Conservation (phyloP, 2,329 filamentous ascomycete genomes). For the Drechslerella coelobrocha region DNA sequence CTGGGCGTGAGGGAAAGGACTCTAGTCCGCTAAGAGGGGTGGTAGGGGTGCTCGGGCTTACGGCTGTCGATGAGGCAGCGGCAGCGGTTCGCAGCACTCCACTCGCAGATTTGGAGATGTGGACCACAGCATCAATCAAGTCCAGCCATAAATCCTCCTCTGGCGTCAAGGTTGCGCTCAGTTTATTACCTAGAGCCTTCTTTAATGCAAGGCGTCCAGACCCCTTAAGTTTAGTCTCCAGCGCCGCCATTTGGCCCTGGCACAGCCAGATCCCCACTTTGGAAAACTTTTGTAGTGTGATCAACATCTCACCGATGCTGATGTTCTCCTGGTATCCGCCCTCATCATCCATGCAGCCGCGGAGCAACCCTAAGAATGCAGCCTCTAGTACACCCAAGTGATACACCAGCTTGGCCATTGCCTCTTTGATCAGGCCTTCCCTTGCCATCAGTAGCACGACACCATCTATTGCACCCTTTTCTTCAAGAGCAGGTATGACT, state of each 20-base stretch:
- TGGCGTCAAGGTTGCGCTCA: conserved; percentile 59
- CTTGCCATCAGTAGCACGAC: conserved; percentile 88
- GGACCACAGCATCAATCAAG: conserved; percentile 69
- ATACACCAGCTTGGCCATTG: conserved; percentile 82
- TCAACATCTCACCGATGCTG: conserved; percentile 75
- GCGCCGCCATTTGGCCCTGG: conserved; percentile 77
- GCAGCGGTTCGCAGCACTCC: conserved; percentile 45
- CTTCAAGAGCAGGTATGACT: conserved; percentile 85
- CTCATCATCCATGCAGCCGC: conserved; percentile 57
- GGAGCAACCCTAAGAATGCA: conserved; percentile 75
- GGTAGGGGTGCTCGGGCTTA: conserved; percentile 24
- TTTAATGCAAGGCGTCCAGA: conserved; percentile 55
- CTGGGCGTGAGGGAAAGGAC: conserved; percentile 37
- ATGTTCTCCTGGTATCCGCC: conserved; percentile 58
- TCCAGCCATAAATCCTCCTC: conserved; percentile 73
- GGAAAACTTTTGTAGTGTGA: conserved; percentile 83
- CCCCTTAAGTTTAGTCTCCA: conserved; percentile 57
- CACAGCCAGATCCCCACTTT: conserved; percentile 96
- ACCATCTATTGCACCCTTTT: conserved; percentile 87
- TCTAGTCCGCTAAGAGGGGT: conserved; percentile 14
- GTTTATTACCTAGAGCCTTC: conserved; percentile 38
- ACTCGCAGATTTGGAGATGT: conserved; percentile 60
- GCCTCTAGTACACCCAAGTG: conserved; percentile 82
- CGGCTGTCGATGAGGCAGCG: conserved; percentile 29
- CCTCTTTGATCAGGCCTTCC: conserved; percentile 80